Percentiles rank a stretch among this genome's conserved stretches.
Conservation (phyloP, 768 basidiomycete genomes). For the Nidula microcarpa region DNA sequence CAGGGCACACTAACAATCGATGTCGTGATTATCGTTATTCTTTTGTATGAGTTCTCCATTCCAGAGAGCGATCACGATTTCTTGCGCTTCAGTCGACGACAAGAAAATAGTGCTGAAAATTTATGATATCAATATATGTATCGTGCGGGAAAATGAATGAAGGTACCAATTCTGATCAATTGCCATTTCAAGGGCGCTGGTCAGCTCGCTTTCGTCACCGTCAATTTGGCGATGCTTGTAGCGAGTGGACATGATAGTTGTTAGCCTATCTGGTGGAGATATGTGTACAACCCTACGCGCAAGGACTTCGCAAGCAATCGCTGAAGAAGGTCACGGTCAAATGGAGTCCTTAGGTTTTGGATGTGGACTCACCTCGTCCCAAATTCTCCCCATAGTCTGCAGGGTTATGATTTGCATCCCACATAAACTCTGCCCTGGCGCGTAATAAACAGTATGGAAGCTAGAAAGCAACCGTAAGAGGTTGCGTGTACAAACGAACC, state of each 20-base stretch:
- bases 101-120: constrained; percentile 69
- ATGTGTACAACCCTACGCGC: constrained; percentile 78
- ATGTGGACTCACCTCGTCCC: constrained; percentile 56
- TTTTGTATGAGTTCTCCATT: constrained; percentile 77
- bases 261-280: constrained; percentile 57
- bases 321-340: constrained; percentile 28
- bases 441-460: constrained; percentile 80
- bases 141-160: constrained; percentile 2
- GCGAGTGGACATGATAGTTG: constrained; percentile 73
- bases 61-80: constrained; percentile 87
- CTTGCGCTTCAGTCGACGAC: constrained; percentile 82
- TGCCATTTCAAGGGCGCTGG: constrained; percentile 84
- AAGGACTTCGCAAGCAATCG: constrained; percentile 79
- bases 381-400: constrained; percentile 86
- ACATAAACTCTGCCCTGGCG: constrained; percentile 76
- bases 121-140: not conserved
- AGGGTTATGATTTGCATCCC: constrained; percentile 76
- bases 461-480: constrained; percentile 26
- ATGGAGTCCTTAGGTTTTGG: constrained; percentile 1
- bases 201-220: constrained; percentile 70
- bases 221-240: constrained; percentile 71
- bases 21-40: constrained; percentile 69
- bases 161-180: constrained; percentile 85
- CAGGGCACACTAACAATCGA: constrained; percentile 56
- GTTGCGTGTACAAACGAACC: too few relatives aligned